Base-by-base conservation (phyloP, 2,329 filamentous ascomycete species). In the Colletotrichum navitas region DNA sequence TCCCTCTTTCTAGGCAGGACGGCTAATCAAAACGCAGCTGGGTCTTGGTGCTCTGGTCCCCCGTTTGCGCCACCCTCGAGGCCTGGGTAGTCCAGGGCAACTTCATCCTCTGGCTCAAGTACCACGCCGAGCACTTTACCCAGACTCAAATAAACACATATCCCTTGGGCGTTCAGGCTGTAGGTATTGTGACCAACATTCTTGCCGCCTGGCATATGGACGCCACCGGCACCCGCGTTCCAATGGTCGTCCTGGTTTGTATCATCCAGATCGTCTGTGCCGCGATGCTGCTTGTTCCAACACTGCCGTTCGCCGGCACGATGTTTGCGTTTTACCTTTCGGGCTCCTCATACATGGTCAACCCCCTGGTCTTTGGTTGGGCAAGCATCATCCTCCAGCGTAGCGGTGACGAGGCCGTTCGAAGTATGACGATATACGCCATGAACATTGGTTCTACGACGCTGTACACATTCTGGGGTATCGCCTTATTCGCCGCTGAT, bases 391-490 rank as follows among this genome's bases (percentile, higher is more conserved):
- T 83, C 16, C 76, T 79, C 0, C 77, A 80, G 63, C 76, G 81
- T 2, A 74, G 74, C 5, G 81, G 81, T 18, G 82, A 83, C 32
- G 81, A 84, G 68, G 80, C 81, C 1, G 75, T 78, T 2, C 74
- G 82, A 47, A 79, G 77, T 6, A 75, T 83, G 2, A 80, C 80
- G 5, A 74, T 83, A 1, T 82, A 81, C 41, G 75, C 78, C 14
- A 83, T 83, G 81, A 81, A 81, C 54, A 78, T 80, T 63, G 77
- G 78, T 16, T 79, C 81, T 18, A 77, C 79, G 18, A 77, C 81
- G 2, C 70, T 83, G n/a, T 83, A 81, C 61, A 80, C 81, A 0
- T 83, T 82, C 63, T 83, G 82, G 81, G 81, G 81, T 0, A 80
- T 83, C 34, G 74, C 77, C 0, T 65, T 83, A 12, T 83, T 82